These are phyloP conservation scores for Botrytis paeoniae DNA, from an alignment of 2,329 filamentous ascomycete species.

Conservation along the genomic window DNA sequence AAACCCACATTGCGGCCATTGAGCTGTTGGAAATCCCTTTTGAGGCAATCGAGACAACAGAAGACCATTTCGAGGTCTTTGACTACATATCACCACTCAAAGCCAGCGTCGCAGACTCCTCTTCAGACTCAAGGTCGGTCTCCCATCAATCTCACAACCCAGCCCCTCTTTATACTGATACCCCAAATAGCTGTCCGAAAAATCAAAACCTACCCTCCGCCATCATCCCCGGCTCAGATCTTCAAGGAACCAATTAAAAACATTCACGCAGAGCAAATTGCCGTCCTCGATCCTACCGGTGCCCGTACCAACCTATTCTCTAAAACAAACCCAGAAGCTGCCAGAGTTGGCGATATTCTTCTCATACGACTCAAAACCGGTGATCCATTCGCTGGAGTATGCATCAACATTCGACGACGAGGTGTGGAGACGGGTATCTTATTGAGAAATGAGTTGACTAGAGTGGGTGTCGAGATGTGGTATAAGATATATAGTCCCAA, in stretches of 20 bases:
- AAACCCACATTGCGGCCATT: constrained; percentile 57
- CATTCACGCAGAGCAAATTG: constrained; percentile 67
- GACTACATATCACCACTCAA: constrained; percentile 47
- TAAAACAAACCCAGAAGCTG: constrained; percentile 71
- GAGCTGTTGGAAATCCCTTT: constrained; percentile 64
- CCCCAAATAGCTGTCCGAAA: constrained; percentile 41
- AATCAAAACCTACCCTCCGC: constrained; percentile 51
- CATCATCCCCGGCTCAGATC: constrained; percentile 52
- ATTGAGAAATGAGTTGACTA: constrained; percentile 80
- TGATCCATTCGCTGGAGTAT: constrained; percentile 87
- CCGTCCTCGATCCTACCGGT: constrained; percentile 77
- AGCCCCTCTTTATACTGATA: constrained; percentile 18
- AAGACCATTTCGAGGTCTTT: constrained; percentile 47
- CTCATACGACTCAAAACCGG: constrained; percentile 81
- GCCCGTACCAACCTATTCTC: constrained; percentile 80
- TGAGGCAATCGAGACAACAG: constrained; percentile 57
- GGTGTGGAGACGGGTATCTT: constrained; percentile 87
- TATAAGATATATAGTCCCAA: constrained; percentile 92
- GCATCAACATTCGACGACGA: constrained; percentile 81
- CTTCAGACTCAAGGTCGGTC: constrained; percentile 20
- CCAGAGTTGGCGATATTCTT: constrained; percentile 83
- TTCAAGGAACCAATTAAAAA: constrained; percentile 66
- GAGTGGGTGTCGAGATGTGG: constrained; percentile 94
- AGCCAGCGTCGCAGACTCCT: constrained; percentile 26
- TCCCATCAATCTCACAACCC: constrained; percentile 22